Evolutionary conservation across 2,329 filamentous ascomycete species (phyloP).

Genomic region (Fusarium bulbicola): DNA sequence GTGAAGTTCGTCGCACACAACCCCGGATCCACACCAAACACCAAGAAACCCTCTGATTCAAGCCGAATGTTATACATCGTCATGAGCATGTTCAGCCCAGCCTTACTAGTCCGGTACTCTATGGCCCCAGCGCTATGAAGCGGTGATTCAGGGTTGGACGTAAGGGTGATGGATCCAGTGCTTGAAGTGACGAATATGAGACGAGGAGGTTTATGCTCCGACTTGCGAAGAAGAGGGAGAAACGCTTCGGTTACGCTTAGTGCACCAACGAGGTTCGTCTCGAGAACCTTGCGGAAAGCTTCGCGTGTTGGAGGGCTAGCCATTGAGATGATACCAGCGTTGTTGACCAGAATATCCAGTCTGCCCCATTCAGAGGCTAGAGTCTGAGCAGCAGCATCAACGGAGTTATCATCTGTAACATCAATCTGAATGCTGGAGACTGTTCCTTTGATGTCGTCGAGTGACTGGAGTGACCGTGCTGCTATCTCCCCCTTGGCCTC

Average conservation of each 20-base stretch:
- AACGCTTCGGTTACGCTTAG: background rate
- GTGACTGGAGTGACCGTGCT: background rate
- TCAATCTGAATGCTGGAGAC: conserved; percentile 6
- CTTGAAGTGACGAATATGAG: conserved; percentile 15
- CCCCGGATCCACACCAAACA: conserved; percentile 1
- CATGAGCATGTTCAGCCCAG: conserved; percentile 21
- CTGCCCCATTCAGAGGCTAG: conserved; percentile 8
- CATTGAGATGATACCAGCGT: conserved; percentile 1
- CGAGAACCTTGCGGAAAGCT: background rate
- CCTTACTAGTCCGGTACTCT: conserved; percentile 12
- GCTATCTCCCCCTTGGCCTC: conserved; percentile 8
- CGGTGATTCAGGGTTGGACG: background rate
- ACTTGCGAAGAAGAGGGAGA: background rate
- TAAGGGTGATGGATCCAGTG: background rate
- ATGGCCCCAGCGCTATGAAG: background rate
- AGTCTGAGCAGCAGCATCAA: background rate
- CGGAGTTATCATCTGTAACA: background rate
- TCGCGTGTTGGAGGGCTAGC: background rate
- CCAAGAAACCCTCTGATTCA: background rate
- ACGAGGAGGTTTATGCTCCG: background rate
- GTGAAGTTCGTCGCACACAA: conserved; percentile 14
- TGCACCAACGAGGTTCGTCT: conserved; percentile 10
- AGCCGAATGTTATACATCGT: background rate
- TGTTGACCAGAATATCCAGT: conserved; percentile 10
- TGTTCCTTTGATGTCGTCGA: conserved; percentile 7